Evolutionary conservation across 768 basidiomycete species (phyloP).

Genomic region (Tricholoma sp.): DNA sequence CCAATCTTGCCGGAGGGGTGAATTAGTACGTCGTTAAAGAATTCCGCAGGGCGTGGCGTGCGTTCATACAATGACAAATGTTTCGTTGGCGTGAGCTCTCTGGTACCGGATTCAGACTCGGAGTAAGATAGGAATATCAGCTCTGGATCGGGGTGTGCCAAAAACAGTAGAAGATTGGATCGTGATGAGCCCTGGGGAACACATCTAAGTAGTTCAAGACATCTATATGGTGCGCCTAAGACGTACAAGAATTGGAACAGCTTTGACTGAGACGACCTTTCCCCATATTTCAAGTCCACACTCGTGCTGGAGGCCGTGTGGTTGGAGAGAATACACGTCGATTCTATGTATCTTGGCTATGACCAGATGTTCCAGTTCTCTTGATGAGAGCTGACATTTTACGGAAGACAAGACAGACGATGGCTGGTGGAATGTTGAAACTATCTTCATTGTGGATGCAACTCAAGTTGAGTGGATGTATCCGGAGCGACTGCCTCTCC

Average conservation of each 20-base stretch:
- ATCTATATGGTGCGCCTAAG: conserved; percentile 2
- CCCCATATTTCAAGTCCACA: conserved; percentile 68
- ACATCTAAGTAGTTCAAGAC: conserved; percentile 9
- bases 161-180: conserved; percentile 58
- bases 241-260: conserved; percentile 51
- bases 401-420: conserved; percentile 68
- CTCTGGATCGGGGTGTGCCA: conserved; percentile 74
- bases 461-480: not conserved
- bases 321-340: conserved; percentile 61
- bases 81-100: conserved; percentile 35
- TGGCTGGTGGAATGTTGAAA: conserved; percentile 73
- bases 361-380: conserved; percentile 58
- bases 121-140: conserved; percentile 58
- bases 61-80: conserved; percentile 53
- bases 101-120: conserved; percentile 26
- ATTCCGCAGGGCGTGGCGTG: conserved; percentile 59
- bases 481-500: no score
- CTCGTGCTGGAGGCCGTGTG: conserved; percentile 56
- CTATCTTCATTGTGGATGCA: conserved; percentile 41
- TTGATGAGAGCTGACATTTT: conserved; percentile 57
- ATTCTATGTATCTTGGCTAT: conserved; percentile 63
- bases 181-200: conserved; percentile 26
- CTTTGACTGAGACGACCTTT: conserved; percentile 50
- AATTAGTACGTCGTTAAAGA: conserved; percentile 65
- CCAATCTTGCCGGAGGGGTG: conserved; percentile 57